phyloP scores from a whole-genome alignment of 345 rosid genomes.

The Clarkia xantiana region DNA sequence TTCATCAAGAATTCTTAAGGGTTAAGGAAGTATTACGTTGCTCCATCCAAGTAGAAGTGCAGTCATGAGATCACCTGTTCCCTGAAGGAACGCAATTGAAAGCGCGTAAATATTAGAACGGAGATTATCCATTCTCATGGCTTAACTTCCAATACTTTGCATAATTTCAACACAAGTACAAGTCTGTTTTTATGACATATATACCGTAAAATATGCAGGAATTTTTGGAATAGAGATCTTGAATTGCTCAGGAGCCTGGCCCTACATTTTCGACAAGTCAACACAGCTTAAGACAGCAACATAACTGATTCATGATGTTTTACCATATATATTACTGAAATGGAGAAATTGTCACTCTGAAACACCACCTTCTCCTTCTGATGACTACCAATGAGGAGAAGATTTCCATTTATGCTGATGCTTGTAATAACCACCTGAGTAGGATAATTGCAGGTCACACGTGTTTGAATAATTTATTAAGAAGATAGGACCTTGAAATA shows the following conservation, averaged over 20 bases:
- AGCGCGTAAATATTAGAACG: constrained; percentile 1
- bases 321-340: too few species aligned
- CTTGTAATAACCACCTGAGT: constrained; percentile 93
- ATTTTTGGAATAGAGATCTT: constrained; percentile 72
- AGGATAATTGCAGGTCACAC: background rate
- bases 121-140: background rate
- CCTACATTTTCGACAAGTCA: constrained; percentile 26
- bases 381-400: constrained; percentile 85
- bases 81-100: constrained; percentile 29
- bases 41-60: constrained; percentile 99
- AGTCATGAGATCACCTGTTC: constrained; percentile 95
- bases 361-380: constrained; percentile 65
- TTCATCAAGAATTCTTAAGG: too few species aligned
- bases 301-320: background rate
- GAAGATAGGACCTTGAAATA: too few species aligned
- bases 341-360: background rate
- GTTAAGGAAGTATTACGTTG: constrained; percentile 35
- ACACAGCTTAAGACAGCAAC: background rate
- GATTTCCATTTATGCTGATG: constrained; percentile 60
- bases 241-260: constrained; percentile 67
- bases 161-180: background rate
- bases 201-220: constrained; percentile 96
- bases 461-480: background rate
- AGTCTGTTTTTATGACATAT: background rate
- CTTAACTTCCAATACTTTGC: too few species aligned